These are phyloP conservation scores for Colletotrichum sansevieriae DNA, from an alignment of 2,329 filamentous ascomycete genomes.

Conservation along the genomic window DNA sequence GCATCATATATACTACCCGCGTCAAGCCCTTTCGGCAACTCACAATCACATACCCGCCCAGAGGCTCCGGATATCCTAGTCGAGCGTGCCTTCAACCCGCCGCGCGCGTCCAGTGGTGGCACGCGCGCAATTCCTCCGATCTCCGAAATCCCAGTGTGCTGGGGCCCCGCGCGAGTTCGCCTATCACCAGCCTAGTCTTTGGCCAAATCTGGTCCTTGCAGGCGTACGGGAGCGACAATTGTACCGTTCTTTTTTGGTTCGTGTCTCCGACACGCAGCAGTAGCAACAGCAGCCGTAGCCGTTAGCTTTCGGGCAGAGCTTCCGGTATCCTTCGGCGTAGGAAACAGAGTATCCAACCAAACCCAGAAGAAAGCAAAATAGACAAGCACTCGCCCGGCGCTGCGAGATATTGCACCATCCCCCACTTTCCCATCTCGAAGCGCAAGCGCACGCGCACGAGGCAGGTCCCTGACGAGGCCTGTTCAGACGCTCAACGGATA, in stretches of 20 bases:
- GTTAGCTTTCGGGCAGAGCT: constrained; percentile 21
- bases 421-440: constrained; percentile 18
- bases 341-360: constrained; percentile 4
- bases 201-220: constrained; percentile 1
- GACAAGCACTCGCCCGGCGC: constrained; percentile 13
- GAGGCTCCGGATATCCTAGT: constrained; percentile 9
- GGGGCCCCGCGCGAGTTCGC: constrained; percentile 6
- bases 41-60: constrained; percentile 15
- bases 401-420: constrained; percentile 22
- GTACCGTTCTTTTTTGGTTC: constrained; percentile 8
- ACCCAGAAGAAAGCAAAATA: neutral
- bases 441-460: constrained; percentile 28
- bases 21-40: constrained; percentile 12
- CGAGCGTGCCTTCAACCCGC: constrained; percentile 15
- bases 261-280: constrained; percentile 8
- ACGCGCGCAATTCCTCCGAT: constrained; percentile 16
- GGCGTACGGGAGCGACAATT: neutral
- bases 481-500: neutral
- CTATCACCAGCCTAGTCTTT: constrained; percentile 10
- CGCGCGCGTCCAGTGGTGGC: constrained; percentile 10
- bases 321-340: constrained; percentile 19
- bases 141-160: constrained; percentile 10
- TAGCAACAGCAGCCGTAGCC: neutral
- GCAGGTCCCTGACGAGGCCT: constrained; percentile 14
- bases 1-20: constrained; percentile 12